Conservation (phyloP, 2,329 filamentous ascomycete genomes). For the Colletotrichum karsti region DNA sequence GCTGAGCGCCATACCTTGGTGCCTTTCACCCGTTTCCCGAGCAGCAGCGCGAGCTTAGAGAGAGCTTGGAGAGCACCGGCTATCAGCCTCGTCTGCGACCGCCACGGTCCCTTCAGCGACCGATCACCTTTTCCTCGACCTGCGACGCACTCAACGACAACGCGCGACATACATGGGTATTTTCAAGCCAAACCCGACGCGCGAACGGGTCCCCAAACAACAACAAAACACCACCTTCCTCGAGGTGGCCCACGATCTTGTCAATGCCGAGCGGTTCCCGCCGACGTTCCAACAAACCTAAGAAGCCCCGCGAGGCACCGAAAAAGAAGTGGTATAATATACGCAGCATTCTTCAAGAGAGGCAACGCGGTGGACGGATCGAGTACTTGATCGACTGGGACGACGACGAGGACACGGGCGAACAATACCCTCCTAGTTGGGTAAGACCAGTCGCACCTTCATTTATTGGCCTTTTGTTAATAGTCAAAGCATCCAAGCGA, state of each 20-base stretch:
- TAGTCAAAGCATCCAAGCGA: constrained; percentile 9
- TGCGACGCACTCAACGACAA: not conserved
- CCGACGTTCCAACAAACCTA: constrained; percentile 8
- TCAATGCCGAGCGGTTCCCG: constrained; percentile 26
- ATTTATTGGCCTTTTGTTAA: constrained; percentile 1
- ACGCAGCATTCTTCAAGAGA: constrained; percentile 45
- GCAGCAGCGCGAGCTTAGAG: constrained; percentile 21
- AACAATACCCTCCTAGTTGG: constrained; percentile 44
- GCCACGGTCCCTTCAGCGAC: constrained; percentile 13
- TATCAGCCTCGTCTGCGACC: constrained; percentile 23
- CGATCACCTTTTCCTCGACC: not conserved
- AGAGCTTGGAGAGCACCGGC: constrained; percentile 23
- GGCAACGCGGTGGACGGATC: constrained; percentile 32
- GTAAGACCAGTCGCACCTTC: constrained; percentile 32
- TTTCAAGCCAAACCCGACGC: not conserved
- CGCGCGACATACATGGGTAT: not conserved
- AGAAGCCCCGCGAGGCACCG: constrained; percentile 6
- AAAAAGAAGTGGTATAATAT: constrained; percentile 43
- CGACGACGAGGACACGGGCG: constrained; percentile 39
- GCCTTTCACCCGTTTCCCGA: constrained; percentile 3
- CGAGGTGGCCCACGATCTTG: constrained; percentile 20
- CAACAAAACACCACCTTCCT: constrained; percentile 23
- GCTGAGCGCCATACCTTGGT: constrained; percentile 23
- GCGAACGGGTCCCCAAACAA: not conserved
- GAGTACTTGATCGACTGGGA: constrained; percentile 51